phyloP scores from a whole-genome alignment of 768 basidiomycete species.

The Leccinum olivaceopallidum region DNA sequence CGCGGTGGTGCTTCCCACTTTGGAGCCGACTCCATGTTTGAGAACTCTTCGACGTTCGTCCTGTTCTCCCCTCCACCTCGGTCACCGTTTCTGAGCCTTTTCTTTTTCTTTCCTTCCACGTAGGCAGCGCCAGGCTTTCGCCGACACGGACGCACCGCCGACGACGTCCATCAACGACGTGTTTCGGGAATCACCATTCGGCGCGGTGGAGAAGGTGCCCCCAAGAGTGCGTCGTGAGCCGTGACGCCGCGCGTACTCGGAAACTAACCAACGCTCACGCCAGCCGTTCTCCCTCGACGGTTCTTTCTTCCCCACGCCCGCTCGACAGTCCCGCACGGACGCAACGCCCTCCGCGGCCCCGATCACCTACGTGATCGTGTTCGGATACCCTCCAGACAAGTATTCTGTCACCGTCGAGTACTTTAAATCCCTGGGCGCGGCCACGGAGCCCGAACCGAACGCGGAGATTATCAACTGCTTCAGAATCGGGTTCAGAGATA shows the following conservation, averaged over 20 bases:
- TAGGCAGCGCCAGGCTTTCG: conserved; percentile 60
- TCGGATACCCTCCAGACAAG: conserved; percentile 85
- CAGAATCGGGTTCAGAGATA: conserved; percentile 69
- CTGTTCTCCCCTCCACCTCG: not conserved
- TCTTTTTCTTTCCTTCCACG: not conserved
- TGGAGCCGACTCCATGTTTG: conserved; percentile 85
- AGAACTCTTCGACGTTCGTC: conserved; percentile 47
- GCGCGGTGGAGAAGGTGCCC: conserved; percentile 27
- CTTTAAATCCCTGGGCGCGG: conserved; percentile 70
- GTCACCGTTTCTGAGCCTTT: too few relatives aligned
- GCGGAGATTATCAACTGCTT: conserved; percentile 79
- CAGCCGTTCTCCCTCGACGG: conserved; percentile 27
- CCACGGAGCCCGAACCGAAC: conserved; percentile 68
- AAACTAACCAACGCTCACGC: not conserved
- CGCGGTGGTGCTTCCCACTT: conserved; percentile 69
- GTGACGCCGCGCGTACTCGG: not conserved
- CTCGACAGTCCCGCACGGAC: conserved; percentile 24
- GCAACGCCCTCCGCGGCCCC: conserved; percentile 37
- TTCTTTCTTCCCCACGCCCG: conserved; percentile 14
- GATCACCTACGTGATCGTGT: conserved; percentile 70
- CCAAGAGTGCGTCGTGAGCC: conserved; percentile 21
- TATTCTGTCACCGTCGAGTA: conserved; percentile 72
- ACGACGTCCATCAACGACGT: conserved; percentile 75
- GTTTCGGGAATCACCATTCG: conserved; percentile 49
- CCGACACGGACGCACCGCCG: conserved; percentile 82